Evolutionary conservation across 768 basidiomycete species (phyloP), one percentile per base, ranked within the genome.

Genomic region (Cystobasidium ongulense): DNA sequence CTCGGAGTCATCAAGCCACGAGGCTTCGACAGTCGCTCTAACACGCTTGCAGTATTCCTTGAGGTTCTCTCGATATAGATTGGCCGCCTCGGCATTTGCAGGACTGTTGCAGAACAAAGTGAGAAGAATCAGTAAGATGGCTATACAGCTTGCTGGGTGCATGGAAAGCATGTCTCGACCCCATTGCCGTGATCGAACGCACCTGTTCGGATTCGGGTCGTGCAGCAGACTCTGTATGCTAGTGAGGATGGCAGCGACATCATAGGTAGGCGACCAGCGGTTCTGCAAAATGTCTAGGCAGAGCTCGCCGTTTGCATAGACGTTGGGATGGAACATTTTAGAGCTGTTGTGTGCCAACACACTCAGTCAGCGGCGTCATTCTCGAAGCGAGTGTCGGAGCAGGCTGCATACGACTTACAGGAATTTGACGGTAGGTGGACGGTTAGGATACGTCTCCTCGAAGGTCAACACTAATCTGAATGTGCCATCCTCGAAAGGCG

Each of bases 261-360:
- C 96, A 82, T 99, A 99, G 0, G 96, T 98, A 5, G 96, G 96
- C 29, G 90, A 91, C 96, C 96, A 99, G 27, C 96, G 86, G 80
- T 99, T 99, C 84, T 99, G 96, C 39, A 99, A 86, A 79, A 98
- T 99, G 82, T 98, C 96, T 63, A 99, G 85, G 80, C 96, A 99
- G 63, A 99, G 89, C 81, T 98, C 95, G 75, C 96, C 96, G 78
- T 96, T 97, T 54, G 90, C 90, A 82, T 98, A 99, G 11, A 99
- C 94, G 83, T 98, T 99, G 0, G 96, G 96, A 81, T 99, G 95
- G 83, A 99, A 98, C 95, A 98, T 98, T 76, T 82, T 82, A 11
- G 67, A 61, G 33, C 72, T 65, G 59, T 31, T 7, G 25, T 17
- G 61, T 63, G 17, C 61, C 18, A 29, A 29, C 25, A 59, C 43